These are phyloP conservation scores for Phytophthora podocarpi DNA, from an alignment of 352 stramenopile species.

Conservation along the genomic window DNA sequence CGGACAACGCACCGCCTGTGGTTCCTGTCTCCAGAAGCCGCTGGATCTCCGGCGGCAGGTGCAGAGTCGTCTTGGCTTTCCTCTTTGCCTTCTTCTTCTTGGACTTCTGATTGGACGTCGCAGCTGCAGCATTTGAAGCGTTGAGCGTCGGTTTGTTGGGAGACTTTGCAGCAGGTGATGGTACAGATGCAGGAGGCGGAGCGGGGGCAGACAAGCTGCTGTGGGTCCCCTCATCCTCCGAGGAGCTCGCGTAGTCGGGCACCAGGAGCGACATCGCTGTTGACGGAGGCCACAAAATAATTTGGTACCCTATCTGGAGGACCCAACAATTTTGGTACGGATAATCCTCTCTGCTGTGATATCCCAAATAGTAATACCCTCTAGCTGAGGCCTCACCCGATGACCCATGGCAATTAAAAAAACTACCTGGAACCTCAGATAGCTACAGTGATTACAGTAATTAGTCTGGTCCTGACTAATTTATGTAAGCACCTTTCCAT, in stretches of 20 bases:
- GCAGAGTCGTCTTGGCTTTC: constrained; percentile 58
- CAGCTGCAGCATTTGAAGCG: not conserved
- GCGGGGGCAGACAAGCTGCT: not conserved
- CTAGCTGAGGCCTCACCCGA: too few relatives aligned
- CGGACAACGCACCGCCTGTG: constrained; percentile 16
- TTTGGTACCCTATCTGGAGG: too few relatives aligned
- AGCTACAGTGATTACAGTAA: too few relatives aligned
- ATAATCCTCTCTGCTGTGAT: too few relatives aligned
- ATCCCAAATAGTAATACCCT: too few relatives aligned
- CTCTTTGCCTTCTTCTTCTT: constrained; percentile 40
- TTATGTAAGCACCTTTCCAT: too few relatives aligned
- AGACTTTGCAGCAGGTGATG: not conserved
- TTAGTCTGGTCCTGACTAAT: too few relatives aligned
- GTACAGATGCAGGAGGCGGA: not conserved
- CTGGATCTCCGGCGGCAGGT: constrained; percentile 63
- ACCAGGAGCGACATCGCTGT: constrained; percentile 54
- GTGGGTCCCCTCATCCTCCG: constrained; percentile 42
- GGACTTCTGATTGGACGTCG: constrained; percentile 12
- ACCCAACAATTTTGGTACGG: too few relatives aligned
- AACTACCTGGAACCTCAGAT: too few relatives aligned
- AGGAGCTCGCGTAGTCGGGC: constrained; percentile 66
- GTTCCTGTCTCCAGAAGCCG: constrained; percentile 49
- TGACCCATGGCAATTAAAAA: too few relatives aligned
- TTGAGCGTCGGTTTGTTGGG: not conserved
- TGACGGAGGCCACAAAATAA: too few relatives aligned